Evolutionary conservation across 352 stramenopile species (phyloP), one percentile per base, ranked within the genome.

Genomic region (Pilasporangium apinafurcum): DNA sequence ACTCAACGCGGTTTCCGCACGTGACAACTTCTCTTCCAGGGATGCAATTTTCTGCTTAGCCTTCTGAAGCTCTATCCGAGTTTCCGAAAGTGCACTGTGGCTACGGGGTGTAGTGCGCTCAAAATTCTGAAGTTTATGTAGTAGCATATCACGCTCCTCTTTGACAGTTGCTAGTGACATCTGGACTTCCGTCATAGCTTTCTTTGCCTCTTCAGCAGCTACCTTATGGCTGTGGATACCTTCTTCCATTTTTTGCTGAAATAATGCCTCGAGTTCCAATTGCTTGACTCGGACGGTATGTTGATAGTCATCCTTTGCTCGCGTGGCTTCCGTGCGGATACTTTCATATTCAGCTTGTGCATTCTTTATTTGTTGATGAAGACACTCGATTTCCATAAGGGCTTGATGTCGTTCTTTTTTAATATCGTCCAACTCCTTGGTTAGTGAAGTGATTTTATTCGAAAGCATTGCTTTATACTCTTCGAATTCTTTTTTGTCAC

Each of bases 51-150:
- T 80, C 22, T 73, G 57, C 38, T 68, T 67, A 7, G 74, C 74
- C 14, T 64, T 70, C 38, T 78, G 60, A n/a, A 86, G 29, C 26
- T 84, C 74, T 2, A 65, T 65, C 10, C 74, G 62, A 0, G 54
- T 38, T 21, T 67, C 53, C 13, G 59, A 62, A 14, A 75, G 44
- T 20, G 52, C 59, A 4, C 32, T 20, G 1, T 41, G 53, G 5
- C 35, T 37, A 14, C 44, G 30, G 10, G 54, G 49, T 4, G 41
- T 65, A 5, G 48, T 26, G 8, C 17, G 52, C 8, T 40, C 41
- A 18, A 48, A 17, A 7, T 10, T 20, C 8, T 66, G 48, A 0
- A 64, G 12, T 16, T 42, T 52, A 9, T 64, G 59, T 1, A 38
- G 17, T 4, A 69, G 30, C 8, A 33, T 8, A n/a, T 67, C 51